These are phyloP conservation scores for Acanthamoeba triangularis DNA, from an alignment of 208 protist genomes.

Conservation along the genomic window DNA sequence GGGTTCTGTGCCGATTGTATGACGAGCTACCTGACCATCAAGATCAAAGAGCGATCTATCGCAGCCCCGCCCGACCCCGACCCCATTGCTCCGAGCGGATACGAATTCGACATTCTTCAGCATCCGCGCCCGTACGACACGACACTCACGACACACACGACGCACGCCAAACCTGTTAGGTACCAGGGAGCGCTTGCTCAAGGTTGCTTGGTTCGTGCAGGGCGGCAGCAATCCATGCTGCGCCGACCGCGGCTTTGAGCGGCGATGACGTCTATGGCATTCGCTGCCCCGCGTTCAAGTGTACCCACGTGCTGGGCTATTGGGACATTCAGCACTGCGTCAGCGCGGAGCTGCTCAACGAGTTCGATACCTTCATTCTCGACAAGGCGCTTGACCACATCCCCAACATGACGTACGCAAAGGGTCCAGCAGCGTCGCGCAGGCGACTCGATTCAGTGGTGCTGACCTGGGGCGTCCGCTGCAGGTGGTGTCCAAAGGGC, in stretches of 20 bases:
- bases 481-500: slow-evolving; percentile 5
- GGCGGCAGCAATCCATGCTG: neutral
- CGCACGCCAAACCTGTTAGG: no score
- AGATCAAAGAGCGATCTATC: slow-evolving; percentile 15
- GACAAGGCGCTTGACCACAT: slow-evolving; percentile 9
- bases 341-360: neutral
- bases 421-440: neutral
- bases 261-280: neutral
- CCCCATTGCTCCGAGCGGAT: neutral
- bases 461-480: neutral
- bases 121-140: neutral
- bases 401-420: neutral
- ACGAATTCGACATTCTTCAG: neutral
- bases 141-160: neutral
- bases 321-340: neutral
- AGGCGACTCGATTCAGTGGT: neutral
- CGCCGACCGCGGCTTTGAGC: neutral
- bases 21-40: slow-evolving; percentile 17
- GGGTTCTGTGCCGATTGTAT: slow-evolving; percentile 32
- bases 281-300: slow-evolving; percentile 1
- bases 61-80: neutral
- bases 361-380: slow-evolving; percentile 10
- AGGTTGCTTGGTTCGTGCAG: no score
- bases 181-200: no score
- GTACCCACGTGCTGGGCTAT: neutral